These are phyloP conservation scores for Talaromyces albobiverticillius DNA, from an alignment of 2,329 filamentous ascomycete genomes.

Conservation along the genomic window DNA sequence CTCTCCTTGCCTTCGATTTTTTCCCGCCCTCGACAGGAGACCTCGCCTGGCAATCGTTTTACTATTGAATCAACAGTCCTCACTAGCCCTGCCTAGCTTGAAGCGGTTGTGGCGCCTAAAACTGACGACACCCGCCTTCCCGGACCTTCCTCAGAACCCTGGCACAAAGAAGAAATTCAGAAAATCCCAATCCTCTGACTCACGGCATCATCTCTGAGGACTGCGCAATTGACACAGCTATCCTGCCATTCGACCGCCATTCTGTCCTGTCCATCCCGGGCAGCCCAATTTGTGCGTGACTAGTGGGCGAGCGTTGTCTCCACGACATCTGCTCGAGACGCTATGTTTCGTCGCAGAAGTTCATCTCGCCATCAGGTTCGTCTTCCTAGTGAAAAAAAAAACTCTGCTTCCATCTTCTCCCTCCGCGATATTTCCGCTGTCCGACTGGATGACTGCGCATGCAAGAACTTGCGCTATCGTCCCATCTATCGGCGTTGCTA, in stretches of 20 bases:
- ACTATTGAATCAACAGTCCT: neutral
- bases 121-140: slow-evolving; percentile 11
- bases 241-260: neutral
- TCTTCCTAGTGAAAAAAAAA: neutral
- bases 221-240: neutral
- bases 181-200: neutral
- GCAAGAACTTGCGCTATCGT: neutral
- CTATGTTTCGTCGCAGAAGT: slow-evolving; percentile 19
- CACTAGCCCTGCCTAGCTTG: neutral
- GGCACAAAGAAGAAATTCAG: neutral
- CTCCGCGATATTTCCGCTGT: neutral
- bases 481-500: slow-evolving; percentile 5
- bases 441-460: neutral
- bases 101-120: slow-evolving; percentile 10
- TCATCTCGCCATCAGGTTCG: slow-evolving; percentile 19
- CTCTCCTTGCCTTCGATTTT: neutral
- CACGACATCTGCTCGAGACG: slow-evolving; percentile 7
- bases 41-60: neutral
- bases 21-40: neutral
- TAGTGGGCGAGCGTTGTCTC: slow-evolving; percentile 10
- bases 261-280: neutral
- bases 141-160: neutral
- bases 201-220: neutral
- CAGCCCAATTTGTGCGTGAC: slow-evolving; percentile 2
- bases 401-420: neutral